phyloP scores from a whole-genome alignment of 2,329 filamentous ascomycete genomes.

The Lecanoromycetidae sp. region DNA sequence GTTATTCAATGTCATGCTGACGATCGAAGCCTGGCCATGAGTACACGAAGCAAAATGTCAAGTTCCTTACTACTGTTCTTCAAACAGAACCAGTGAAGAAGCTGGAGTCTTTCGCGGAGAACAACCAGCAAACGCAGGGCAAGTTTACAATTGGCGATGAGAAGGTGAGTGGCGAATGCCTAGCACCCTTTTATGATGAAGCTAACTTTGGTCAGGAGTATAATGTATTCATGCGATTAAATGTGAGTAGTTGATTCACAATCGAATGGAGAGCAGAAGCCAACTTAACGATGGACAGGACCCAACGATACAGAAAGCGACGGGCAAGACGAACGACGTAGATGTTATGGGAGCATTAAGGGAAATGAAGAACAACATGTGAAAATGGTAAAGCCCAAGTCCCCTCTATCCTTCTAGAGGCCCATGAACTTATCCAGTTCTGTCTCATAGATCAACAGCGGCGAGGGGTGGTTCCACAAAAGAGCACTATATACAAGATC shows the following conservation, averaged over 20 bases:
- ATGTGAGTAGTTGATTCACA: conserved; percentile 40
- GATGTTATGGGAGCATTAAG: conserved; percentile 18
- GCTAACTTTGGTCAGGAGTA: conserved; percentile 48
- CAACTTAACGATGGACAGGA: conserved; percentile 41
- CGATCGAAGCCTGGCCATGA: conserved; percentile 69
- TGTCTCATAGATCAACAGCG: background rate
- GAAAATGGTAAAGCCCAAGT: conserved; percentile 15
- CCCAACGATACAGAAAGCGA: conserved; percentile 69
- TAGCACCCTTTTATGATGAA: background rate
- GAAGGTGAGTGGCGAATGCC: conserved; percentile 49
- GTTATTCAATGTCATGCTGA: conserved; percentile 10
- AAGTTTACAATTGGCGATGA: conserved; percentile 96
- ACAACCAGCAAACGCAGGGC: conserved; percentile 80
- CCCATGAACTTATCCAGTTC: background rate
- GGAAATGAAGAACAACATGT: conserved; percentile 30
- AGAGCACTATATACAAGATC: background rate
- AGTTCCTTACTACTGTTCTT: conserved; percentile 67
- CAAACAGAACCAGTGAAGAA: conserved; percentile 62
- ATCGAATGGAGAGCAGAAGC: background rate
- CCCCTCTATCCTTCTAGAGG: background rate
- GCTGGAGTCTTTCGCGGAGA: conserved; percentile 62
- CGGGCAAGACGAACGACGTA: conserved; percentile 51
- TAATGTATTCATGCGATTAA: conserved; percentile 90
- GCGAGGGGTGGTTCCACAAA: background rate
- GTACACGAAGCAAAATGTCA: conserved; percentile 94